Conservation (phyloP, 352 stramenopile species). For the Phytophthora syringae region DNA sequence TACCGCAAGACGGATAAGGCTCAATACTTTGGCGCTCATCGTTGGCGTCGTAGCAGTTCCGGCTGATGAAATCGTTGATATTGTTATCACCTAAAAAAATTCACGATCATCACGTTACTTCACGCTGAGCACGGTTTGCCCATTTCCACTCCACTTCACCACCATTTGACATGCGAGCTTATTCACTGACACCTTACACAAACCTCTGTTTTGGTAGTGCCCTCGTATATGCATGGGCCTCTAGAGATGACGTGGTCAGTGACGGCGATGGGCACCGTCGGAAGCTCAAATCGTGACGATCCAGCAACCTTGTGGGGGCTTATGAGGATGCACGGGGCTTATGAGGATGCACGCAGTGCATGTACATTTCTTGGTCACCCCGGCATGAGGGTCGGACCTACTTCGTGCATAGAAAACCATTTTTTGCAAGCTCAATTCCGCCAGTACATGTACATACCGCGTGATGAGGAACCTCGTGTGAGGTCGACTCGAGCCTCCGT, state of each 20-base stretch:
- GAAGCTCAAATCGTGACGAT: slow-evolving; percentile 27
- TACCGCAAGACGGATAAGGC: too few species aligned
- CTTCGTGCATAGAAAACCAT: slow-evolving; percentile 13
- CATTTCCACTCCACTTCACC: background rate
- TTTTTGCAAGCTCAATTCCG: too few species aligned
- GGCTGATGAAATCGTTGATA: too few species aligned
- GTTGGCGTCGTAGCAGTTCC: too few species aligned
- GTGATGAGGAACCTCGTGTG: background rate
- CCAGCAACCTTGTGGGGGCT: slow-evolving; percentile 24
- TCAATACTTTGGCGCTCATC: too few species aligned
- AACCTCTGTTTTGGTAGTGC: background rate
- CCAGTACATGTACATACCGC: background rate
- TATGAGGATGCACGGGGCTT: slow-evolving; percentile 13
- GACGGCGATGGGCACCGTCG: slow-evolving; percentile 20
- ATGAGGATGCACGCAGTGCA: slow-evolving; percentile 9
- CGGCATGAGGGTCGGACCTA: slow-evolving; percentile 21
- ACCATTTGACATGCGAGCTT: too few species aligned
- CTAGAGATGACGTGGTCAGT: slow-evolving; percentile 18
- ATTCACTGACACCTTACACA: background rate
- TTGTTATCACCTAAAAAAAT: too few species aligned
- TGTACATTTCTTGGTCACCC: slow-evolving; percentile 14
- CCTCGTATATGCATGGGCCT: slow-evolving; percentile 3
- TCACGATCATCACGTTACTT: too few species aligned
- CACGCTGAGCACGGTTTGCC: too few species aligned
- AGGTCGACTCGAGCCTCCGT: background rate